Conservation (phyloP, 495 filamentous ascomycete species). For the Corynascus novoguineensis region DNA sequence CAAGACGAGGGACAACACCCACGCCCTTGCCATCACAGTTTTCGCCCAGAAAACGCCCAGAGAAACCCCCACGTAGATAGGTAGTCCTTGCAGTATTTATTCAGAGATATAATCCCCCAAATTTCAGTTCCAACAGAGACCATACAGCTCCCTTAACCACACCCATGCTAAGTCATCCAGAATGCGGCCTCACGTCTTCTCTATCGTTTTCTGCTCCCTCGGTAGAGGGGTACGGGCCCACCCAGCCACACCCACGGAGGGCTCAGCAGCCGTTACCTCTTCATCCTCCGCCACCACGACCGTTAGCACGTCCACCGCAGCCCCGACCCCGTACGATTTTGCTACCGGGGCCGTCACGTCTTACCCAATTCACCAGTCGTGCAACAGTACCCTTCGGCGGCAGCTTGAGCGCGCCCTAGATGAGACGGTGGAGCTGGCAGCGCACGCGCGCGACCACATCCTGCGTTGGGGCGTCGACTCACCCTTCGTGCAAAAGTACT, state of each 20-base stretch:
- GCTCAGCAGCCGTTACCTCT: background rate
- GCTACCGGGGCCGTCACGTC: constrained; percentile 12
- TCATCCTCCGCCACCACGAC: constrained; percentile 1
- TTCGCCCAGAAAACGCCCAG: background rate
- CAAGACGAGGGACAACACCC: background rate
- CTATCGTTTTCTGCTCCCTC: constrained; percentile 5
- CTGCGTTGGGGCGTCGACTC: constrained; percentile 48
- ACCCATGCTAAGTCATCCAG: background rate
- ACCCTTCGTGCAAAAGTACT: constrained; percentile 52
- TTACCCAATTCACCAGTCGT: constrained; percentile 51
- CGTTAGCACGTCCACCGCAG: background rate
- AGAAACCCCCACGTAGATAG: background rate
- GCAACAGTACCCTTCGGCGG: constrained; percentile 48
- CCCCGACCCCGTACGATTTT: constrained; percentile 16
- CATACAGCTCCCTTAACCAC: background rate
- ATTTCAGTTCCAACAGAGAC: background rate
- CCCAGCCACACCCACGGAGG: background rate
- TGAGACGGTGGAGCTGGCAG: constrained; percentile 45
- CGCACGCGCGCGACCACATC: constrained; percentile 44
- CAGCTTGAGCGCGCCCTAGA: constrained; percentile 45
- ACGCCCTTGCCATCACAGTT: background rate
- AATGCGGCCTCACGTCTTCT: constrained; percentile 3
- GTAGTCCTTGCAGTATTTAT: background rate
- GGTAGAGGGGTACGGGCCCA: background rate
- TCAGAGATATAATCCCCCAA: background rate